A percentile compares a stretch with the other conserved stretches of the same genome.
These are phyloP conservation scores for Actinomortierella wolfii DNA, from an alignment of 371 early-diverging fungal genomes.

Conservation along the genomic window DNA sequence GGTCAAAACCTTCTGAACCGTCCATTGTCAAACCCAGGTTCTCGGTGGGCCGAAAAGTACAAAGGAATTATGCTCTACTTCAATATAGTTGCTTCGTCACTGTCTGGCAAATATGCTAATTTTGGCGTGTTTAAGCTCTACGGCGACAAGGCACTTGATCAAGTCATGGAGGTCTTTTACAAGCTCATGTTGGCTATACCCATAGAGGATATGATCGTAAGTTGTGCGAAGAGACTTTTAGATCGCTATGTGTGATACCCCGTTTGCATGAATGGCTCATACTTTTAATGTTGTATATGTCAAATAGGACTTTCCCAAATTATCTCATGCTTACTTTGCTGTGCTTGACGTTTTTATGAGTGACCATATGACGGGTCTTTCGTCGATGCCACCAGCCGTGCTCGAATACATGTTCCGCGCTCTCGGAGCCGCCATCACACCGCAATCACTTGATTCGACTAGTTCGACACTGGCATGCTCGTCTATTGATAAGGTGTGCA, in stretches of 20 bases:
- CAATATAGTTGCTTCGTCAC: conserved; percentile 68
- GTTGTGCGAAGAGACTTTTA: no score
- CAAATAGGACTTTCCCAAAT: conserved; percentile 66
- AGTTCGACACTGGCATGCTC: conserved; percentile 74
- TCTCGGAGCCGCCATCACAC: conserved; percentile 59
- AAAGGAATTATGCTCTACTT: conserved; percentile 83
- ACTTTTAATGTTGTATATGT: not conserved
- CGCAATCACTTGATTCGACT: conserved; percentile 52
- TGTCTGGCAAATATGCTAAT: conserved; percentile 86
- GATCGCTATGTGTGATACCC: not conserved
- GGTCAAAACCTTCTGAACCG: conserved; percentile 31
- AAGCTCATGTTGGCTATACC: conserved; percentile 78
- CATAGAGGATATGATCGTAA: conserved; percentile 74
- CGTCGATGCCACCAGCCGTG: conserved; percentile 55
- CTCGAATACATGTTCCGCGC: conserved; percentile 67
- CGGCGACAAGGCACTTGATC: conserved; percentile 82
- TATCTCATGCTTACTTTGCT: conserved; percentile 61
- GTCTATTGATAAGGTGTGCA: conserved; percentile 71
- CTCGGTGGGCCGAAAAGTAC: conserved; percentile 53
- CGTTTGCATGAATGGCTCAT: not conserved
- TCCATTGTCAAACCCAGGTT: conserved; percentile 10
- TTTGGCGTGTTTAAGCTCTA: conserved; percentile 94
- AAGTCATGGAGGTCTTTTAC: conserved; percentile 69
- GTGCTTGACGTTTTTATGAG: conserved; percentile 67
- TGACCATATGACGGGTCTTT: conserved; percentile 68